Conservation (phyloP, 148 eudicot species). For the Rhododendron williamsianum region DNA sequence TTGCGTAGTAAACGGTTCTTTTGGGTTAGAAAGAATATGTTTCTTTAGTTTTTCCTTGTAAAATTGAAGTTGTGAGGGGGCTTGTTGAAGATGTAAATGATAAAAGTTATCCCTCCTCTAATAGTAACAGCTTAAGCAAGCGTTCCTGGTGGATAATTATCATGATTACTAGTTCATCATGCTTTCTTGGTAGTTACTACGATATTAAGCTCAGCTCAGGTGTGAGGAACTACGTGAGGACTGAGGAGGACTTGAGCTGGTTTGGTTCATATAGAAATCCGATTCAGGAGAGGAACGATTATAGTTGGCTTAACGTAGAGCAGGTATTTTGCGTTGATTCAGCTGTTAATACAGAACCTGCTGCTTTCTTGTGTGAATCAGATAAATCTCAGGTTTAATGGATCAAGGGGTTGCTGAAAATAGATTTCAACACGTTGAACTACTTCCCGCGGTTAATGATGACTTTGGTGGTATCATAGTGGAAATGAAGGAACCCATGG, state of each 20-base stretch:
- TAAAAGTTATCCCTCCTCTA: not conserved
- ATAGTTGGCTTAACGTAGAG: not conserved
- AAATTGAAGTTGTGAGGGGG: too few species aligned
- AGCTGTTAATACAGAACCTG: not conserved
- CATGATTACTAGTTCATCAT: not conserved
- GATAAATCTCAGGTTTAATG: slow-evolving; percentile 15
- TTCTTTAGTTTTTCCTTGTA: too few species aligned
- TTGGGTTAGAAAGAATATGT: too few species aligned
- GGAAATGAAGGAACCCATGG: slow-evolving; percentile 61
- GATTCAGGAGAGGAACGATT: not conserved
- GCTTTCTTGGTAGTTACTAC: not conserved
- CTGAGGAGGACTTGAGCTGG: not conserved
- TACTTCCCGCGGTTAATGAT: slow-evolving; percentile 55
- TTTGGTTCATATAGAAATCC: not conserved
- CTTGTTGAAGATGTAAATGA: too few species aligned
- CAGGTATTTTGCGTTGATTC: not conserved
- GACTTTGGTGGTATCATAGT: slow-evolving; percentile 67
- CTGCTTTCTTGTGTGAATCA: not conserved
- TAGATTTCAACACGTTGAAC: slow-evolving; percentile 18
- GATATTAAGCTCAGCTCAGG: not conserved
- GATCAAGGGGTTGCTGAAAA: slow-evolving; percentile 34
- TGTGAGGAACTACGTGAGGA: not conserved
- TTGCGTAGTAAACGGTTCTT: too few species aligned
- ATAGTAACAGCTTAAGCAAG: not conserved
- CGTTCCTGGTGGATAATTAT: not conserved